A percentile compares a stretch with the other conserved stretches of the same genome.
Evolutionary conservation across 2,329 filamentous ascomycete species (phyloP).

Genomic region (Penicillium polonicum): DNA sequence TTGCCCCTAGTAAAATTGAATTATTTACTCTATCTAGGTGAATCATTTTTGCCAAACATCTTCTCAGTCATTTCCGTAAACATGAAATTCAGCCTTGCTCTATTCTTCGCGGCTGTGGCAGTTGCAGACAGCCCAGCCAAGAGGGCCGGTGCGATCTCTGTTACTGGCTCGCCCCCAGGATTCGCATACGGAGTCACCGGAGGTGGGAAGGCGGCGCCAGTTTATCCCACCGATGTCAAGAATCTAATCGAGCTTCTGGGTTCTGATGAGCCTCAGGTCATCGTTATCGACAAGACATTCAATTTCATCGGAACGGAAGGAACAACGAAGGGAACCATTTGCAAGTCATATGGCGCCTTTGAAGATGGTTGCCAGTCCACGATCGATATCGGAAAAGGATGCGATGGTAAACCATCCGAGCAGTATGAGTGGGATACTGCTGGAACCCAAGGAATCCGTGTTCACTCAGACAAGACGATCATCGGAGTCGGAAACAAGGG

Average conservation of each 20-base stretch:
- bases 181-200: too few species aligned
- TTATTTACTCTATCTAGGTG: background rate
- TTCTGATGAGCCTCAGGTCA: background rate
- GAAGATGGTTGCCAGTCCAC: background rate
- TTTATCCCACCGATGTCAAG: background rate
- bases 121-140: background rate
- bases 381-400: background rate
- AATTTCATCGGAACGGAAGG: background rate
- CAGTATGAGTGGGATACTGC: background rate
- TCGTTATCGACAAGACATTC: background rate
- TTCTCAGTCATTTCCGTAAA: background rate
- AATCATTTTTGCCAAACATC: background rate
- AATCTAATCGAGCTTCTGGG: background rate
- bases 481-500: background rate
- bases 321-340: background rate
- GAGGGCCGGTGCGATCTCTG: background rate
- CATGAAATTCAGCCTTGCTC: background rate
- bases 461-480: background rate
- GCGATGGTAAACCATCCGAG: background rate
- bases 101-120: background rate
- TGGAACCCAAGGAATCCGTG: background rate
- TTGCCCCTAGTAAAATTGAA: background rate
- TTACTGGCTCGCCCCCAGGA: too few species aligned
- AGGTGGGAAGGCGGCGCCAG: background rate
- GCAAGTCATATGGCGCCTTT: background rate